Percentiles rank a stretch among this genome's conserved stretches.
These are phyloP conservation scores for Patellaria atrata DNA, from an alignment of 495 filamentous ascomycete genomes.

Conservation along the genomic window DNA sequence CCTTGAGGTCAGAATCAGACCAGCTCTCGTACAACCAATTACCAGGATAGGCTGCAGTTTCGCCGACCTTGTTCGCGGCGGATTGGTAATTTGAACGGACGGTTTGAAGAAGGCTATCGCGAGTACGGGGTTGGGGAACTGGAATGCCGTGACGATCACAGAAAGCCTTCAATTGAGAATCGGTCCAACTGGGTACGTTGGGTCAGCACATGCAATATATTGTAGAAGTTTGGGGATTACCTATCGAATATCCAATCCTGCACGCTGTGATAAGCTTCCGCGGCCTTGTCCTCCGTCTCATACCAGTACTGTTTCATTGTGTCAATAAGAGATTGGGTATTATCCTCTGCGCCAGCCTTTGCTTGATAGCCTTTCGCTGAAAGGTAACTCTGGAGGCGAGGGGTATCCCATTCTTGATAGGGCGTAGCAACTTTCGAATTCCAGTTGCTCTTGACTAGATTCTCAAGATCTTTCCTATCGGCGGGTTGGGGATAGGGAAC, in stretches of 20 bases:
- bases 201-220: conserved; percentile 19
- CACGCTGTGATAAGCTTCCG: conserved; percentile 52
- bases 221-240: conserved; percentile 28
- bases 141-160: conserved; percentile 79
- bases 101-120: conserved; percentile 64
- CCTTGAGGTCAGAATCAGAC: conserved; percentile 61
- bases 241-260: conserved; percentile 91
- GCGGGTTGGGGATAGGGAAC: conserved; percentile 49
- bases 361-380: conserved; percentile 51
- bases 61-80: conserved; percentile 67
- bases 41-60: conserved; percentile 76
- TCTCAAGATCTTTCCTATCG: conserved; percentile 39
- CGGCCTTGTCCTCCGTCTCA: conserved; percentile 57
- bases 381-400: conserved; percentile 50
- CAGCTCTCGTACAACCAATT: conserved; percentile 88
- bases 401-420: conserved; percentile 57
- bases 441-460: conserved; percentile 75
- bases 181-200: conserved; percentile 48
- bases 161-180: conserved; percentile 83
- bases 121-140: conserved; percentile 69
- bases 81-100: conserved; percentile 70
- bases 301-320: conserved; percentile 61
- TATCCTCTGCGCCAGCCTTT: conserved; percentile 44
- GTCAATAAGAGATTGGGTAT: conserved; percentile 49
- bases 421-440: conserved; percentile 41